Conservation (phyloP, 1,284 basidiomycete species). For the Moesziomyces sp. region DNA sequence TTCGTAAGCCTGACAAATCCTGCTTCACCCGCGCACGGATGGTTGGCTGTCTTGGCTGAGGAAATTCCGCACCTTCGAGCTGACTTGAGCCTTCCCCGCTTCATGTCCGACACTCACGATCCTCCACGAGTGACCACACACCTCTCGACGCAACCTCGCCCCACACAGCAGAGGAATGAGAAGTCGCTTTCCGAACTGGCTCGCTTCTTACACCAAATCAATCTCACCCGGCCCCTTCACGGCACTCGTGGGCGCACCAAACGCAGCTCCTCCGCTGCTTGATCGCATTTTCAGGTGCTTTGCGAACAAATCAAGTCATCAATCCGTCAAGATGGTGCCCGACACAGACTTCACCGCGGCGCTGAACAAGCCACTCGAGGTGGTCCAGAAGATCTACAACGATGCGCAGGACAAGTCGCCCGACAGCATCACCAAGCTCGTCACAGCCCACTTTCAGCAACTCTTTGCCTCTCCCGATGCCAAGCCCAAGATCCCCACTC, state of each 20-base stretch:
- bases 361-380: conserved; percentile 42
- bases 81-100: neutral
- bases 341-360: conserved; percentile 50
- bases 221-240: no score
- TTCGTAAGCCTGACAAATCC: no score
- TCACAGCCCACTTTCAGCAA: conserved; percentile 39
- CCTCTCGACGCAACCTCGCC: neutral
- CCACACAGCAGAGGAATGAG: neutral
- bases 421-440: conserved; percentile 29
- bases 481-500: conserved; percentile 37
- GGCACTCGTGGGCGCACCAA: neutral
- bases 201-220: neutral
- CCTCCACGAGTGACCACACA: no score
- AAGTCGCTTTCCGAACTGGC: neutral
- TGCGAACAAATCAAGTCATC: neutral
- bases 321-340: conserved; percentile 42
- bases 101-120: neutral
- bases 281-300: neutral
- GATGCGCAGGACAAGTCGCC: conserved; percentile 36
- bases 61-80: neutral
- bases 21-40: no score
- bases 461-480: conserved; percentile 42
- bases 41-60: neutral
- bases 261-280: neutral
- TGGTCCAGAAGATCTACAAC: conserved; percentile 43